Evolutionary conservation across 148 eudicot genomes (phyloP), one percentile per base, ranked within the genome.

Genomic region (Fagopyrum tataricum): DNA sequence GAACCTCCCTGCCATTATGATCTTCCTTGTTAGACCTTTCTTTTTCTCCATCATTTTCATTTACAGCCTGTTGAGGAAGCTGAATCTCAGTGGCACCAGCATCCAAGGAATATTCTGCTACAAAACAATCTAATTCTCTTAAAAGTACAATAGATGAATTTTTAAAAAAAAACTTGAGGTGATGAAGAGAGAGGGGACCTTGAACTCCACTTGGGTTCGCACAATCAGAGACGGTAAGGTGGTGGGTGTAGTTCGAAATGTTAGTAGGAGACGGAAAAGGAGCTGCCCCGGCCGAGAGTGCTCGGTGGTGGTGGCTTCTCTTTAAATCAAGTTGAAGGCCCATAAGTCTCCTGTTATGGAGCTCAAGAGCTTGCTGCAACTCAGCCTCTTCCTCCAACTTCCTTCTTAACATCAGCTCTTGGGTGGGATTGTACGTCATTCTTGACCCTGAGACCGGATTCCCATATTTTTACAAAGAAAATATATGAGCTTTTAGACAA

Each of bases 341-440:
- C 96, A 93, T 85, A 46, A 93, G 72, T 67, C 91, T 83, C 64
- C 87, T 72, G 67, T 77, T 83, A 59, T 91, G 94, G 17, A 91
- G 84, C 71, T 91, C 94, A 53, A 91, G 78, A 26, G 97, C 93
- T 74, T 89, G 92, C 58, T 89, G 91, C 74, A 91, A 76, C 43
- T 91, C 95, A 17, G 88, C 90, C 74, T 89, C 85, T 78, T 92
- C 90, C 81, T 90, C 98, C 67, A 93, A 61, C 80, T 93, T 93
- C 75, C 89, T 88, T 81, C 86, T 84, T 86, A 91, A 88, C 74
- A 89, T 23, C 74, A 87, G 78, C 77, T 93, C 92, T 44, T 88
- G 96, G 24, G 82, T 62, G 61, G 83, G 81, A 55, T 83, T 55
- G 37, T 40, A 79, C 72, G 82, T 81, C 92, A 90, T 87, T 66